Evolutionary conservation across 495 filamentous ascomycete genomes (phyloP).

Genomic region (Lepraria neglecta): DNA sequence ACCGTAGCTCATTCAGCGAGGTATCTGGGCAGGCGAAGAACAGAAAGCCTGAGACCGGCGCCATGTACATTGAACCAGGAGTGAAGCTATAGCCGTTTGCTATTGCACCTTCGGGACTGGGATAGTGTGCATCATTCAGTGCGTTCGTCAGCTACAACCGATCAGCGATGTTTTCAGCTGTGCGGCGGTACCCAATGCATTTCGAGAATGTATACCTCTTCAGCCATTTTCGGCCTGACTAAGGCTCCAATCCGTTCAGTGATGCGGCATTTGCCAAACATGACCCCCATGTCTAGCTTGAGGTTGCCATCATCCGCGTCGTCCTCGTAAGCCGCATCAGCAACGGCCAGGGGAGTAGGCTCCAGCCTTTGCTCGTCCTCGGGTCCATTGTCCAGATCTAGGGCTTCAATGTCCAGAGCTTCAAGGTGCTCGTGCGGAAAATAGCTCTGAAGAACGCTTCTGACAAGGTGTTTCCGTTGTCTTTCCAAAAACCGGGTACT

Average conservation of each 20-base stretch:
- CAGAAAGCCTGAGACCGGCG: no score
- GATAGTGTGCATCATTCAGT: no score
- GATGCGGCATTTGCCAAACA: conserved; percentile 61
- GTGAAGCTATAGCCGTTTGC: no score
- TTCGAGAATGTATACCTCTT: conserved; percentile 44
- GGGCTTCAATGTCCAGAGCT: neutral
- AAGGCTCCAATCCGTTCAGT: conserved; percentile 61
- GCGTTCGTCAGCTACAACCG: conserved; percentile 6
- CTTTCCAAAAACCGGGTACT: neutral
- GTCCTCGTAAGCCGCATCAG: conserved; percentile 63
- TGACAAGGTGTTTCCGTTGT: neutral
- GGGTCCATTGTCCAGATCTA: neutral
- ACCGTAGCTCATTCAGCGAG: no score
- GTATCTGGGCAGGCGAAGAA: no score
- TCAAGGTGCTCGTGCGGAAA: neutral
- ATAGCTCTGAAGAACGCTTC: no score
- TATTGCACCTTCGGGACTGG: no score
- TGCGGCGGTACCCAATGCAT: no score
- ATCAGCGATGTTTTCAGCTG: conserved; percentile 7
- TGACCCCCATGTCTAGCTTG: conserved; percentile 62
- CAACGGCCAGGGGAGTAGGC: conserved; percentile 41
- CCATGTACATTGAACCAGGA: no score
- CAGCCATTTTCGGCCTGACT: conserved; percentile 49
- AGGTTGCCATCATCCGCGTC: conserved; percentile 38
- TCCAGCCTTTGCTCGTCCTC: conserved; percentile 21